These are phyloP conservation scores for Fusarium torreyae DNA, from an alignment of 2,329 filamentous ascomycete genomes.

Conservation along the genomic window DNA sequence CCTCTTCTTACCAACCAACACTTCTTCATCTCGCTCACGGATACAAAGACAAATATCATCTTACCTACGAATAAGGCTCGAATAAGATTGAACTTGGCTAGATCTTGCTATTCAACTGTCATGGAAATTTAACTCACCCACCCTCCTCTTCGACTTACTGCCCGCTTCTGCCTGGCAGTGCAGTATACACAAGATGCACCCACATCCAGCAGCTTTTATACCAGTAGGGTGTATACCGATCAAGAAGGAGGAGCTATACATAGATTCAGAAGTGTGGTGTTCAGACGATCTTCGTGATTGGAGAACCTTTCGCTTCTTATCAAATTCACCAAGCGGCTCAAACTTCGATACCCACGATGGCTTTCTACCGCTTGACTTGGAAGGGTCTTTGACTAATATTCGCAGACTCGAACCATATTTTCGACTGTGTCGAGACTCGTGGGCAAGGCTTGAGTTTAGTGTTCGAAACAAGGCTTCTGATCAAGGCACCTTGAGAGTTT, in stretches of 20 bases:
- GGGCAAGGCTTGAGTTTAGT: slow-evolving; percentile 62
- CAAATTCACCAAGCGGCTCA: slow-evolving; percentile 26
- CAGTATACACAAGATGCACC: slow-evolving; percentile 33
- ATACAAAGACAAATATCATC: not conserved
- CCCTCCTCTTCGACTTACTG: not conserved
- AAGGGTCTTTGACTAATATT: slow-evolving; percentile 50
- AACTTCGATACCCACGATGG: not conserved
- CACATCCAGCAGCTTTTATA: slow-evolving; percentile 53
- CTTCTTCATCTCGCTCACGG: not conserved
- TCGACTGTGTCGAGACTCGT: slow-evolving; percentile 55
- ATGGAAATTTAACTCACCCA: slow-evolving; percentile 1
- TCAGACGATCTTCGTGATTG: slow-evolving; percentile 43
- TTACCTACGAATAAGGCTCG: not conserved
- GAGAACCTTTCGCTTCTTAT: slow-evolving; percentile 47
- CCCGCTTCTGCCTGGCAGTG: not conserved
- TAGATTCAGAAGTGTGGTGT: slow-evolving; percentile 32
- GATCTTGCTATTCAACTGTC: not conserved
- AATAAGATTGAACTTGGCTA: not conserved
- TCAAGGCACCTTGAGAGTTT: slow-evolving; percentile 65
- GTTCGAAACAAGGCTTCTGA: slow-evolving; percentile 36
- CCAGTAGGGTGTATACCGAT: slow-evolving; percentile 59
- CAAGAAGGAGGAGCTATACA: slow-evolving; percentile 34
- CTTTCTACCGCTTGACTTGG: slow-evolving; percentile 43
- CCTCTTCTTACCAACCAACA: not conserved
- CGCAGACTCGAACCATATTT: slow-evolving; percentile 45